These are phyloP conservation scores for Lentinus brumalis DNA, from an alignment of 768 basidiomycete species.

Conservation along the genomic window DNA sequence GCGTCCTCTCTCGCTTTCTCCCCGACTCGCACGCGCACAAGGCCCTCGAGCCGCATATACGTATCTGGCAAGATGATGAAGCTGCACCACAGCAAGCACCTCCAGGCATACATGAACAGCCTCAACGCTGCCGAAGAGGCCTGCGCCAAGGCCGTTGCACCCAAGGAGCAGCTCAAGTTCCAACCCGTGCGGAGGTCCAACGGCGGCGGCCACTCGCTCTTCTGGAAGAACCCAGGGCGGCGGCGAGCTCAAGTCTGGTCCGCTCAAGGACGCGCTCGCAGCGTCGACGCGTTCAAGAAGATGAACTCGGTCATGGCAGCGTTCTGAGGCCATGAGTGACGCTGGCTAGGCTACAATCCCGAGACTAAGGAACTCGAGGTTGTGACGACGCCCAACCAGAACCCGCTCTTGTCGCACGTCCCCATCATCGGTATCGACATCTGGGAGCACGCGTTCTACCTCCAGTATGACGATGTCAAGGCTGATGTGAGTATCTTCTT, in stretches of 20 bases:
- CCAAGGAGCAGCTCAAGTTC: conserved; percentile 77
- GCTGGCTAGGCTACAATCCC: no score
- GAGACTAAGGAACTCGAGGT: no score
- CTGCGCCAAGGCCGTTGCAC: conserved; percentile 63
- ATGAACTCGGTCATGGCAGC: no score
- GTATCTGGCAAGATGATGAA: conserved; percentile 93
- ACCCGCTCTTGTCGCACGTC: no score
- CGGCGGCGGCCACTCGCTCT: conserved; percentile 95
- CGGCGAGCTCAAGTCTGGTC: conserved; percentile 63
- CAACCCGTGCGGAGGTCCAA: conserved; percentile 96
- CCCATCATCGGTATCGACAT: no score
- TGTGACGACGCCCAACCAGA: no score
- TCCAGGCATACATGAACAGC: conserved; percentile 91
- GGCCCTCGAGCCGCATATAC: conserved; percentile 90
- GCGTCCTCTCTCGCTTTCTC: conserved; percentile 25
- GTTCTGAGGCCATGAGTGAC: no score
- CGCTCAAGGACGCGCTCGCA: conserved; percentile 78
- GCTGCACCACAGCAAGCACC: conserved; percentile 90
- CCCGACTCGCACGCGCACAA: neutral
- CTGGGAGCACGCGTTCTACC: no score
- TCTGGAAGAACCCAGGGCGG: conserved; percentile 91
- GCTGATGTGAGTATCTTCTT: no score
- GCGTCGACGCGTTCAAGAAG: conserved; percentile 51
- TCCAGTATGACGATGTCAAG: no score
- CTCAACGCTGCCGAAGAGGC: conserved; percentile 90